A percentile compares a stretch with the other conserved stretches of the same genome.
Evolutionary conservation across 352 stramenopile species (phyloP).

Genomic region (Thraustotheca clavata): DNA sequence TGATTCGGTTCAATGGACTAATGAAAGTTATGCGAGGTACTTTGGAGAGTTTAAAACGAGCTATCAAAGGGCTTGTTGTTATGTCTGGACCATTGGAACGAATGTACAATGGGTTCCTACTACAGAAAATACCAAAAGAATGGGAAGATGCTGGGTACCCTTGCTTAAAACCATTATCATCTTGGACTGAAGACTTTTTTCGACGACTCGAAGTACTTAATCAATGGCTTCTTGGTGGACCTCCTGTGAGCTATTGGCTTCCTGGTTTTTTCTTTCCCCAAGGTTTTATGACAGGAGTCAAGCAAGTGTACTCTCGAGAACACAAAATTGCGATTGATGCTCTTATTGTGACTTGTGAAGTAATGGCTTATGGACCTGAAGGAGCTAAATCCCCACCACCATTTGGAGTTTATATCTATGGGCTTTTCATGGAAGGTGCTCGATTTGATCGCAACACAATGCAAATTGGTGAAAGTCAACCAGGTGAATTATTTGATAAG

Average conservation of each 20-base stretch:
- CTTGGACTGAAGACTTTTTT: conserved; percentile 92
- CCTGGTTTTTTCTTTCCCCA: conserved; percentile 94
- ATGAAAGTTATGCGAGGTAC: conserved; percentile 80
- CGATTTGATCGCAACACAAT: conserved; percentile 69
- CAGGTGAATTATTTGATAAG: conserved; percentile 82
- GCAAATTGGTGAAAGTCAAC: conserved; percentile 83
- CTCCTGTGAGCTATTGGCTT: conserved; percentile 85
- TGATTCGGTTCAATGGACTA: conserved; percentile 86
- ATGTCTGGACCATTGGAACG: conserved; percentile 86
- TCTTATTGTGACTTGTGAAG: conserved; percentile 75
- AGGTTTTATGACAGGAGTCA: conserved; percentile 92
- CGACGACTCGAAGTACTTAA: conserved; percentile 73
- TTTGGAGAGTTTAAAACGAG: conserved; percentile 79
- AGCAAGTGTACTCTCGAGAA: conserved; percentile 88
- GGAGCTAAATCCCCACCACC: conserved; percentile 45
- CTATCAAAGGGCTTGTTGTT: conserved; percentile 86
- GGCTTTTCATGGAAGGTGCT: conserved; percentile 92
- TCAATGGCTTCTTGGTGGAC: conserved; percentile 76
- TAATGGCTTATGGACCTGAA: conserved; percentile 68
- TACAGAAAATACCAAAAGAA: conserved; percentile 79
- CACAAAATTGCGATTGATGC: conserved; percentile 90
- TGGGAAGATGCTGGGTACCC: conserved; percentile 89
- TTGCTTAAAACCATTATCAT: conserved; percentile 86
- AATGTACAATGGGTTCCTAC: conserved; percentile 89
- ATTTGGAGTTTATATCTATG: conserved; percentile 91